phyloP scores from a whole-genome alignment of 2,329 filamentous ascomycete genomes.

The Cytospora piceae region DNA sequence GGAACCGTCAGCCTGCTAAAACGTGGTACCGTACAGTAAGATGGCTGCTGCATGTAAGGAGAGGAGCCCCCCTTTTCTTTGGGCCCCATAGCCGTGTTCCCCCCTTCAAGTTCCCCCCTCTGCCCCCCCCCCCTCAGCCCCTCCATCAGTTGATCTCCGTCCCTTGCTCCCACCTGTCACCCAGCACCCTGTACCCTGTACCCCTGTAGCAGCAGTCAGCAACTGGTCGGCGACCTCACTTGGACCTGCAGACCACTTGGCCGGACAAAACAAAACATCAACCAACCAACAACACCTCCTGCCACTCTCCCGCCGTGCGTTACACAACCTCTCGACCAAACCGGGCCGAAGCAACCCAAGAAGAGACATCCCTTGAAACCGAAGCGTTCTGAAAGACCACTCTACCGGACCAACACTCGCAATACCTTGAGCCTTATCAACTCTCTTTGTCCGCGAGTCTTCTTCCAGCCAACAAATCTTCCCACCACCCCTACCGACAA shows the following conservation, averaged over 20 bases:
- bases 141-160: constrained; percentile 24
- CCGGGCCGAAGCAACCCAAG: constrained; percentile 4
- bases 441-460: constrained; percentile 12
- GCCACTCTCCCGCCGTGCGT: constrained; percentile 2
- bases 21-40: background rate
- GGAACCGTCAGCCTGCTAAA: too few relatives aligned
- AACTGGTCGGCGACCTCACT: constrained; percentile 15
- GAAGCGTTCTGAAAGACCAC: constrained; percentile 11
- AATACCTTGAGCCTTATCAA: background rate
- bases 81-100: constrained; percentile 12
- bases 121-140: background rate
- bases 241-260: constrained; percentile 13
- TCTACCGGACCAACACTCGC: constrained; percentile 6
- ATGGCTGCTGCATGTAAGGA: constrained; percentile 4
- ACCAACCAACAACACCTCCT: constrained; percentile 11
- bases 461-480: constrained; percentile 10
- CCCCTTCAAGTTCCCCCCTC: background rate
- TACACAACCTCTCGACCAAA: constrained; percentile 6
- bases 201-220: constrained; percentile 8
- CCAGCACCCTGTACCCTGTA: background rate
- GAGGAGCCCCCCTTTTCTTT: constrained; percentile 13
- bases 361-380: constrained; percentile 14
- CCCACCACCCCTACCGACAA: constrained; percentile 7
- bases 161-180: constrained; percentile 14
- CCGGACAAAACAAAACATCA: constrained; percentile 9